Base-by-base conservation (phyloP, 768 basidiomycete genomes). In the Butyriboletus loyo region DNA sequence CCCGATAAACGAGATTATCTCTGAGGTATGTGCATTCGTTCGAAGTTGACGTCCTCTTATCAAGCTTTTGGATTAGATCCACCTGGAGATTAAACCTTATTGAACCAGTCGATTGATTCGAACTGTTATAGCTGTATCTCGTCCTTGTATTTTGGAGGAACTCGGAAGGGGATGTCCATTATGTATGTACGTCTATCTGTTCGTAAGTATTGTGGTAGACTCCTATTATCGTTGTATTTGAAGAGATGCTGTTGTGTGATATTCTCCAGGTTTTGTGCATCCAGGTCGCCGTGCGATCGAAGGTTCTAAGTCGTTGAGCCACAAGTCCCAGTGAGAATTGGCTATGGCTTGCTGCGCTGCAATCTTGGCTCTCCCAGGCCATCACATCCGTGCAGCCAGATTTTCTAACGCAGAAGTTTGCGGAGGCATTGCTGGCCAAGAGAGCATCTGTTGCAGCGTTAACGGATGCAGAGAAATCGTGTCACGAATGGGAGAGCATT, bases 1-100 rank as follows among this genome's bases (percentile, higher is more conserved):
- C 3, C 69, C 69, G 8, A 58, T 70, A 43, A 58, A 60, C 22
- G 62, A 55, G 19, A 62, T 72, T 4, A 59, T 70, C 21, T 62
- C 65, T 7, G 60, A 69, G 53, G 68, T 70, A 43, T 21, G 68
- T 55, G 30, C 8, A 5, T 31, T 25, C 8, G 7, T 30, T 41
- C 19, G 8, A 7, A 13, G 35, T 31, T 15, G 42, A 30, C 34
- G 9, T 24, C 7, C 6, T 30, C 44, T 42, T 42, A 25, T 50
- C 30, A 13, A 52, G 5, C 28, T 11, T 24, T 36, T 44, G 15
- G 14, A 21, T 39, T 31, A 68, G 67, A 63, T 67, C 42, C 63
- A 46, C 27, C 21, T 67, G 39, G 66, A 66, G 46, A 46, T 68
- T 25, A 68, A 69, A 49, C 60, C 64, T 37, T 67, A 68, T 55